Conservation (phyloP, 305 asterid species). For the Solanum hybrid region DNA sequence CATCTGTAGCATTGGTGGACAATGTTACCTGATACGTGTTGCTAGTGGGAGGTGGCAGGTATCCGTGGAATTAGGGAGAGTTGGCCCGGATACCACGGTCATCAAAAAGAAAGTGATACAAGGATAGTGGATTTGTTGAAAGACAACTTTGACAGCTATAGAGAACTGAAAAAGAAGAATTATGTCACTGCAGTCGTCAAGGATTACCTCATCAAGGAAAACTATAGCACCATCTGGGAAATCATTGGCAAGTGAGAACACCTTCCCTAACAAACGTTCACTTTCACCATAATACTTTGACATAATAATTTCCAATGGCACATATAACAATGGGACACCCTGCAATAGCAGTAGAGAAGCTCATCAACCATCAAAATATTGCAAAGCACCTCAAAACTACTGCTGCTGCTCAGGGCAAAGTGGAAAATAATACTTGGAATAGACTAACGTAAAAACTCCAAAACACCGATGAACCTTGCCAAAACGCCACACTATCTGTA, state of each 20-base stretch:
- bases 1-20: not conserved
- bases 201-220: conserved; percentile 85
- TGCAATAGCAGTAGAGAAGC: conserved; percentile 24
- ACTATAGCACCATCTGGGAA: conserved; percentile 72
- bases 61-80: not conserved
- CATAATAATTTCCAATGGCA: conserved; percentile 89
- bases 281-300: conserved; percentile 96
- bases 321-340: conserved; percentile 83
- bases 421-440: not conserved
- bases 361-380: conserved; percentile 1
- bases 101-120: not conserved
- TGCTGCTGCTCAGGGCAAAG: not conserved
- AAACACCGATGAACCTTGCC: not conserved
- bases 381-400: not conserved
- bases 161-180: not conserved
- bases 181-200: not conserved
- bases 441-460: not conserved
- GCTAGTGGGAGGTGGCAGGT: not conserved
- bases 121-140: not conserved
- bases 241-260: conserved; percentile 86
- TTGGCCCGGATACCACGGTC: not conserved
- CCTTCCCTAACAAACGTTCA: conserved; percentile 86
- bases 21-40: not conserved
- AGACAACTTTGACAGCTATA: not conserved
- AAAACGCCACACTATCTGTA: not conserved